Evolutionary conservation across 768 basidiomycete genomes (phyloP).

Genomic region (Leucogyrophana mollusca): DNA sequence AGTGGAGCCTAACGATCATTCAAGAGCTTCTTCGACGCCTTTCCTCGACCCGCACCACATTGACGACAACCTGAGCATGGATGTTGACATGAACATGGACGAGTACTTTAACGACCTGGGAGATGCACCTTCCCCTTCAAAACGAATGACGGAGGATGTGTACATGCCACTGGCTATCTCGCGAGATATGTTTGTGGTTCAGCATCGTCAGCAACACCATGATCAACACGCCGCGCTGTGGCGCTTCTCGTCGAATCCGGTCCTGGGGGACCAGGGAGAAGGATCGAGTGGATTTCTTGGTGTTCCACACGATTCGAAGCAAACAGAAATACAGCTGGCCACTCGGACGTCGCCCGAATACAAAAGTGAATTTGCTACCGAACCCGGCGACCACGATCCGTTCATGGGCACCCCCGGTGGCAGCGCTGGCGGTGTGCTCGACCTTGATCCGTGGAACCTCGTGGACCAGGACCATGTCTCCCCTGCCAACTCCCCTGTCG

Average conservation of each 20-base stretch:
- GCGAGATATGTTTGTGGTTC: neutral
- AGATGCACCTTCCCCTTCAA: conserved; percentile 18
- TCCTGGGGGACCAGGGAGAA: conserved; percentile 4
- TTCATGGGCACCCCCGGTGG: too few relatives aligned
- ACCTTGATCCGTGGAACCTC: neutral
- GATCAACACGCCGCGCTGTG: conserved; percentile 1
- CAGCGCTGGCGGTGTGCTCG: too few relatives aligned
- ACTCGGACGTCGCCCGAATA: too few relatives aligned
- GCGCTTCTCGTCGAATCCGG: conserved; percentile 6
- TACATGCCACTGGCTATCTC: neutral
- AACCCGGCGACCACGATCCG: too few relatives aligned
- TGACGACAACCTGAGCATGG: conserved; percentile 3
- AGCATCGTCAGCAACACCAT: neutral
- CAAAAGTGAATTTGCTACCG: too few relatives aligned
- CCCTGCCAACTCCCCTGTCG: neutral
- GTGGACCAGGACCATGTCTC: neutral
- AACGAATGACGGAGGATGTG: neutral
- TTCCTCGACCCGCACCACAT: too few relatives aligned
- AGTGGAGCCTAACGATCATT: too few relatives aligned
- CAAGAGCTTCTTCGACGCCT: too few relatives aligned
- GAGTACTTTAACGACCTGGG: conserved; percentile 24
- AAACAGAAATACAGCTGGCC: too few relatives aligned
- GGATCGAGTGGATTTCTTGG: conserved; percentile 22
- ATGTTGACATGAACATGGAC: conserved; percentile 22
- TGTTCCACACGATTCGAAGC: conserved; percentile 27